A percentile compares a stretch with the other conserved stretches of the same genome.
Evolutionary conservation across 2,329 filamentous ascomycete species (phyloP).

Genomic region (Biscogniauxia marginata): DNA sequence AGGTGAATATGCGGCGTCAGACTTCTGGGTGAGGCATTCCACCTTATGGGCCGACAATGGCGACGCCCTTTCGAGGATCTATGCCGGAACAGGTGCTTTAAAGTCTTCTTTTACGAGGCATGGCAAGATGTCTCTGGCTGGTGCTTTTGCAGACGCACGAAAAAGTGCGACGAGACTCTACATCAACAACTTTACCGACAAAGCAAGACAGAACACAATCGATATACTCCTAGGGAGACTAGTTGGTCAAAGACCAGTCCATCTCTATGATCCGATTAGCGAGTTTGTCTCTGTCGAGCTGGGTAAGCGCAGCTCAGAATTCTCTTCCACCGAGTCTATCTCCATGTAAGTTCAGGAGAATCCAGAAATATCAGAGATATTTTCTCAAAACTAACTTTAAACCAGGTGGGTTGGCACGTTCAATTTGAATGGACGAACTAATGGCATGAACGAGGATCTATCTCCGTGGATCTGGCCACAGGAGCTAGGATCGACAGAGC

Average conservation of each 20-base stretch:
- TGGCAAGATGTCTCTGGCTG: slow-evolving; percentile 93
- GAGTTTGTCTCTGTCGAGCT: slow-evolving; percentile 83
- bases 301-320: slow-evolving; percentile 65
- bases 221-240: slow-evolving; percentile 86
- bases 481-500: slow-evolving; percentile 57
- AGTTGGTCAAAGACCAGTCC: slow-evolving; percentile 78
- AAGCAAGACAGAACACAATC: slow-evolving; percentile 88
- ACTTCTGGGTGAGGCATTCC: slow-evolving; percentile 91
- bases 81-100: slow-evolving; percentile 91
- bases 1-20: slow-evolving; percentile 65
- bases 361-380: not conserved
- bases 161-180: slow-evolving; percentile 94
- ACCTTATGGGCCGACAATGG: slow-evolving; percentile 97
- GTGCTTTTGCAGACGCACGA: slow-evolving; percentile 88
- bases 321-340: slow-evolving; percentile 70
- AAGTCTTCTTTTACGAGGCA: slow-evolving; percentile 93
- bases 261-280: slow-evolving; percentile 91
- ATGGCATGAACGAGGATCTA: slow-evolving; percentile 76
- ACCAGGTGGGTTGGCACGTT: slow-evolving; percentile 73
- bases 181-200: slow-evolving; percentile 97
- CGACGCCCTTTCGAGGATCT: slow-evolving; percentile 89
- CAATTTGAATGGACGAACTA: slow-evolving; percentile 87
- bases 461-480: slow-evolving; percentile 80
- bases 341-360: slow-evolving; percentile 59
- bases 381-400: slow-evolving; percentile 17